Evolutionary conservation across 345 rosid species (phyloP).

Genomic region (Populus alba): DNA sequence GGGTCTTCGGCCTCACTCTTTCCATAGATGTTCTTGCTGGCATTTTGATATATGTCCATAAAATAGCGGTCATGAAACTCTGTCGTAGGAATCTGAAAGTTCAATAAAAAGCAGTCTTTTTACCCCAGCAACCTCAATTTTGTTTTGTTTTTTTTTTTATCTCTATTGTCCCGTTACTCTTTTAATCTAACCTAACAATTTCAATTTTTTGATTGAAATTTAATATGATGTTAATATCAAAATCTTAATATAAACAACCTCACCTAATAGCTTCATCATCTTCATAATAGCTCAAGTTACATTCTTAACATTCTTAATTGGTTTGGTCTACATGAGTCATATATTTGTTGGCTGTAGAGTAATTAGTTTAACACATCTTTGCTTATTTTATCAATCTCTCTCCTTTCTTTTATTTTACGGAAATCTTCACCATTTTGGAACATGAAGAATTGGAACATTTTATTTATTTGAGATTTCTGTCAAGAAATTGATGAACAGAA

Average conservation of each 20-base stretch:
- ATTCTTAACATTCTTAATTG: not conserved
- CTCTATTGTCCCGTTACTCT: not conserved
- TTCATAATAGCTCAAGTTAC: no score
- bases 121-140: not conserved
- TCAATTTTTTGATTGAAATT: no score
- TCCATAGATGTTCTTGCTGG: constrained; percentile 4
- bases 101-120: no score
- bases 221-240: no score
- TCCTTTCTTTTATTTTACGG: no score
- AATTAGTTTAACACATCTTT: not conserved
- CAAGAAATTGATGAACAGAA: not conserved
- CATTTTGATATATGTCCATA: not conserved
- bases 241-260: no score
- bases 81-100: not conserved
- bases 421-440: not conserved
- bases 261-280: not conserved
- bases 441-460: not conserved
- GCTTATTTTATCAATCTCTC: not conserved
- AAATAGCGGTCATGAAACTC: not conserved
- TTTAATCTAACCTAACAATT: no score
- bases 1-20: not conserved
- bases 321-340: not conserved
- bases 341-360: not conserved
- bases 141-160: no score
- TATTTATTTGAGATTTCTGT: not conserved